phyloP scores from a whole-genome alignment of 2,329 filamentous ascomycete genomes.

The Pseudocercospora macadamiae region DNA sequence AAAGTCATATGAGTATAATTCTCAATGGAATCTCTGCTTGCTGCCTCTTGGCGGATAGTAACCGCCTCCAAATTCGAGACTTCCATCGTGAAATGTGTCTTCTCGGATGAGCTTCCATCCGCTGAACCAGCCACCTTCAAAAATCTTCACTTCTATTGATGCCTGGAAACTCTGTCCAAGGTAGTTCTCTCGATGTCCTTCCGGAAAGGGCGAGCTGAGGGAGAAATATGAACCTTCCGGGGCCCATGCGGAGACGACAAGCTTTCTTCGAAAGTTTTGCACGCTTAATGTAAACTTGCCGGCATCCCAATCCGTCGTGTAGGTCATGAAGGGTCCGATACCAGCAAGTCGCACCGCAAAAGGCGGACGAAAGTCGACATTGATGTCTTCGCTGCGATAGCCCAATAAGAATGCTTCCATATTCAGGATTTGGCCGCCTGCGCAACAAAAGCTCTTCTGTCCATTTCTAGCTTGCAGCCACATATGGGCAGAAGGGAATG shows the following conservation, averaged over 20 bases:
- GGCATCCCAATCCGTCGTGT: slow-evolving; percentile 44
- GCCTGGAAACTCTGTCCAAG: slow-evolving; percentile 53
- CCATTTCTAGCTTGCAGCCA: slow-evolving; percentile 44
- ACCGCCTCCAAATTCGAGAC: slow-evolving; percentile 54
- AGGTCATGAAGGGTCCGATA: slow-evolving; percentile 47
- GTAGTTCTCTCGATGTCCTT: slow-evolving; percentile 50
- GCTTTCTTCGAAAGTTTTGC: slow-evolving; percentile 44
- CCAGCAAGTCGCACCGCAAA: slow-evolving; percentile 45
- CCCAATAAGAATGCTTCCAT: slow-evolving; percentile 52
- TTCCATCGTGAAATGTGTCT: slow-evolving; percentile 47
- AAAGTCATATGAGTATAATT: not conserved
- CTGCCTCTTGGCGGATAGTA: slow-evolving; percentile 50
- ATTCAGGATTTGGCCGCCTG: slow-evolving; percentile 45
- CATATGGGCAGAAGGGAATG: slow-evolving; percentile 50
- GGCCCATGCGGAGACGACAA: slow-evolving; percentile 46
- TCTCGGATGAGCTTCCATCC: slow-evolving; percentile 46
- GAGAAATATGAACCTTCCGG: slow-evolving; percentile 50
- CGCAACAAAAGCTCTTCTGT: slow-evolving; percentile 37
- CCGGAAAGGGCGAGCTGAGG: slow-evolving; percentile 49
- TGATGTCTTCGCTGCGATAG: slow-evolving; percentile 44
- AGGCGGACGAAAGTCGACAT: slow-evolving; percentile 50
- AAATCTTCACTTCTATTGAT: slow-evolving; percentile 47
- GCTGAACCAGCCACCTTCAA: slow-evolving; percentile 42
- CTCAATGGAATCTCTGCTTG: slow-evolving; percentile 41
- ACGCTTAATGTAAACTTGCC: slow-evolving; percentile 45